Percentiles rank a stretch among this genome's conserved stretches.
These are phyloP conservation scores for Lobosporangium transversale DNA, from an alignment of 192 early-diverging fungal genomes.

Conservation along the genomic window DNA sequence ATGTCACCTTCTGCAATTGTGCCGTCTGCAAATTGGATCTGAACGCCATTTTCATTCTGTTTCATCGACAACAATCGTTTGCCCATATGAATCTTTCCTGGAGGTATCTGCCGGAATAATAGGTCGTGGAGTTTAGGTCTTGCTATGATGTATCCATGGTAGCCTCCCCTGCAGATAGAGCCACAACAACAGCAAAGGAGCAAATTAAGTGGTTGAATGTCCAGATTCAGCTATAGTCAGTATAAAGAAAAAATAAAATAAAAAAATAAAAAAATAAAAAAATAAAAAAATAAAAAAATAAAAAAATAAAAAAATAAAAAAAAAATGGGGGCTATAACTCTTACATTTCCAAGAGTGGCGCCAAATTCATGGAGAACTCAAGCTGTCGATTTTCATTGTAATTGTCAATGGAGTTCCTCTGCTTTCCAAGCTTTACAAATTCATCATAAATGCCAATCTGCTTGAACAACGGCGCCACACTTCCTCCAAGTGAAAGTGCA, in stretches of 20 bases:
- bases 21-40: constrained; percentile 6
- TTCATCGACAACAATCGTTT: constrained; percentile 15
- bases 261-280: too few relatives aligned
- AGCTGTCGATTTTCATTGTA: background rate
- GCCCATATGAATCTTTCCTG: constrained; percentile 4
- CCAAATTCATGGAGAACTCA: background rate
- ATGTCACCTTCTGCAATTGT: constrained; percentile 9
- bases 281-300: too few relatives aligned
- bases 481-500: background rate
- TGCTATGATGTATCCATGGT: background rate
- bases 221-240: too few relatives aligned
- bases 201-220: too few relatives aligned
- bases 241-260: too few relatives aligned
- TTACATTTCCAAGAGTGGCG: background rate
- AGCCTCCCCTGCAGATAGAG: background rate
- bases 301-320: background rate
- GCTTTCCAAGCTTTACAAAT: background rate
- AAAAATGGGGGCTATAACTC: background rate
- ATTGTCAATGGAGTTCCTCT: background rate
- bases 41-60: constrained; percentile 8
- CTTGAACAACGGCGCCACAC: background rate
- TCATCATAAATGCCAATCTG: background rate
- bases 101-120: background rate
- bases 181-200: too few relatives aligned
- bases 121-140: background rate